phyloP scores from a whole-genome alignment of 106 monocot genomes.

The Acorus gramineus region DNA sequence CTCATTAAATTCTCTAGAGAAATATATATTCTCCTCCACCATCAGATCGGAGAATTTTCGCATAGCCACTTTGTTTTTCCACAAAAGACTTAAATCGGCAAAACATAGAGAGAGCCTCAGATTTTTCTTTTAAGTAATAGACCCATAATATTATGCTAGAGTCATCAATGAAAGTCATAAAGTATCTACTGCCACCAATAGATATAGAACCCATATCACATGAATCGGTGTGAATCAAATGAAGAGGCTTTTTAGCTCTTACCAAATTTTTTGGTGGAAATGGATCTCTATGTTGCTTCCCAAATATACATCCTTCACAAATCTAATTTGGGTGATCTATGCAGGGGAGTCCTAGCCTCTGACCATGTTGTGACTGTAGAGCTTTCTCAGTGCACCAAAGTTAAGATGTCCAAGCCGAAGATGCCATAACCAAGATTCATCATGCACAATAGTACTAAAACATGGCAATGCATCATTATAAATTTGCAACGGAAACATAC shows the following conservation, averaged over 20 bases:
- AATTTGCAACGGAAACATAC: no score
- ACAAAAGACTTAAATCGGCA: background rate
- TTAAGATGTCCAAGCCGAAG: no score
- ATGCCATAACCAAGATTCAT: no score
- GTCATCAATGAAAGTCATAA: background rate
- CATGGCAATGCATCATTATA: no score
- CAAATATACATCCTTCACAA: conserved; percentile 4
- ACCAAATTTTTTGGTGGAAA: conserved; percentile 3
- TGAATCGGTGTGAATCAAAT: background rate
- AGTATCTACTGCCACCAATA: background rate
- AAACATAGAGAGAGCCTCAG: no score
- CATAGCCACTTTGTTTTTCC: conserved; percentile 1
- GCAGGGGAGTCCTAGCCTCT: background rate
- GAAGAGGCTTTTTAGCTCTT: background rate
- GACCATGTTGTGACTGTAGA: no score
- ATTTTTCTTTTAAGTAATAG: no score
- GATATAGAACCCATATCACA: background rate
- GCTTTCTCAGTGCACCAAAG: no score
- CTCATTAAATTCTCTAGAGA: background rate
- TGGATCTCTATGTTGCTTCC: background rate
- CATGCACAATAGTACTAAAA: no score
- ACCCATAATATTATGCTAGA: no score
- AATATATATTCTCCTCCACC: background rate
- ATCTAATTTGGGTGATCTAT: background rate
- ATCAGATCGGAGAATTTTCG: background rate